These are phyloP conservation scores for Neurospora hispaniola DNA, from an alignment of 495 filamentous ascomycete species.

Conservation along the genomic window DNA sequence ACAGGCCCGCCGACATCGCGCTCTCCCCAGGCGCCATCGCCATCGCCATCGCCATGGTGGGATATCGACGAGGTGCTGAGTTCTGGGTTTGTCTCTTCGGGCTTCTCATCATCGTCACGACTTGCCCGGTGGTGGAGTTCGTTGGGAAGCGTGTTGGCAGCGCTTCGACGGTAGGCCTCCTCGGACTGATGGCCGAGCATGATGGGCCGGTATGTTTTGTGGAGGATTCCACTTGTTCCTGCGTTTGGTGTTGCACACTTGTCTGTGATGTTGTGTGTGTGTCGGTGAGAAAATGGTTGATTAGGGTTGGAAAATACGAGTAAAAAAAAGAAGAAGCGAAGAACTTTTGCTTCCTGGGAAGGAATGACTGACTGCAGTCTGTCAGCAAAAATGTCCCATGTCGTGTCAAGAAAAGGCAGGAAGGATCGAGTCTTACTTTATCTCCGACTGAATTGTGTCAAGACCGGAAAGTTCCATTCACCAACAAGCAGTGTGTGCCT, in stretches of 20 bases:
- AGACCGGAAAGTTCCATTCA: background rate
- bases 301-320: background rate
- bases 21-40: conserved; percentile 66
- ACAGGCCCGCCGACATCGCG: conserved; percentile 53
- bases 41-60: conserved; percentile 33
- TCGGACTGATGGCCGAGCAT: conserved; percentile 11
- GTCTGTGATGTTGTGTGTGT: background rate
- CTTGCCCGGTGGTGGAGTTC: conserved; percentile 13
- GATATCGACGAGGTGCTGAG: conserved; percentile 1
- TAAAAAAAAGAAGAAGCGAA: background rate
- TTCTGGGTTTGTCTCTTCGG: conserved; percentile 2
- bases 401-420: background rate
- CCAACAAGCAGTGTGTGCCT: background rate
- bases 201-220: background rate
- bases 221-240: conserved; percentile 3
- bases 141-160: conserved; percentile 10
- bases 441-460: background rate
- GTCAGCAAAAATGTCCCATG: background rate
- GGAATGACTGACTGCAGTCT: background rate
- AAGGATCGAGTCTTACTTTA: background rate
- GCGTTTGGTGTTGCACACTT: conserved; percentile 3
- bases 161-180: conserved; percentile 13
- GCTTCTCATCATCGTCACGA: background rate
- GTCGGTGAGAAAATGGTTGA: background rate
- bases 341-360: background rate